These are phyloP conservation scores for Pugionium cornutum DNA, from an alignment of 345 rosid species.

Conservation along the genomic window DNA sequence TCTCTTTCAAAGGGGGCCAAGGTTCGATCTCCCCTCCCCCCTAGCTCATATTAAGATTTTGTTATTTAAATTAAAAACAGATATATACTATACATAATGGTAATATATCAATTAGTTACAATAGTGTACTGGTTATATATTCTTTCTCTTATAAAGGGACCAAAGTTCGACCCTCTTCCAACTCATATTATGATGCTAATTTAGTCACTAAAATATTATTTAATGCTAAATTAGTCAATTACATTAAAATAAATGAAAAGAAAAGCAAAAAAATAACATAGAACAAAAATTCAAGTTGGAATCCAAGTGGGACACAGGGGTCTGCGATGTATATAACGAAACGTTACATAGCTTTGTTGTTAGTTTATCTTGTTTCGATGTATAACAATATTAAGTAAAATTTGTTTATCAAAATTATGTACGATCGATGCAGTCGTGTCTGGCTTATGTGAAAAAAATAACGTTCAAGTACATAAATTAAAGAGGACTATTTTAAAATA, in stretches of 20 bases:
- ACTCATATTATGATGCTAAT: too few relatives aligned
- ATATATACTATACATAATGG: too few relatives aligned
- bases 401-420: constrained; percentile 10
- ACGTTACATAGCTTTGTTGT: constrained; percentile 33
- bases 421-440: constrained; percentile 30
- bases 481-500: neutral
- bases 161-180: too few relatives aligned
- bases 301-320: constrained; percentile 47
- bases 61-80: too few relatives aligned
- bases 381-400: neutral
- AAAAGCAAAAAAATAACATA: constrained; percentile 19
- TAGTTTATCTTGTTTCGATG: constrained; percentile 17
- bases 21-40: too few relatives aligned
- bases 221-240: too few relatives aligned
- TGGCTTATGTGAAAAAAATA: constrained; percentile 33
- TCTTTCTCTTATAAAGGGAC: too few relatives aligned
- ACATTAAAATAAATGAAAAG: constrained; percentile 11
- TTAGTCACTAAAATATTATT: too few relatives aligned
- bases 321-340: constrained; percentile 36
- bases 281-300: constrained; percentile 31
- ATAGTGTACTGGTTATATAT: too few relatives aligned
- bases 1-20: too few relatives aligned
- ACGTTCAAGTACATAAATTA: constrained; percentile 21
- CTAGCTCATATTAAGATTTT: too few relatives aligned
- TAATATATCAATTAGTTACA: too few relatives aligned